Evolutionary conservation across 192 early-diverging fungal species (phyloP).

Genomic region (Powellomyces hirtus): DNA sequence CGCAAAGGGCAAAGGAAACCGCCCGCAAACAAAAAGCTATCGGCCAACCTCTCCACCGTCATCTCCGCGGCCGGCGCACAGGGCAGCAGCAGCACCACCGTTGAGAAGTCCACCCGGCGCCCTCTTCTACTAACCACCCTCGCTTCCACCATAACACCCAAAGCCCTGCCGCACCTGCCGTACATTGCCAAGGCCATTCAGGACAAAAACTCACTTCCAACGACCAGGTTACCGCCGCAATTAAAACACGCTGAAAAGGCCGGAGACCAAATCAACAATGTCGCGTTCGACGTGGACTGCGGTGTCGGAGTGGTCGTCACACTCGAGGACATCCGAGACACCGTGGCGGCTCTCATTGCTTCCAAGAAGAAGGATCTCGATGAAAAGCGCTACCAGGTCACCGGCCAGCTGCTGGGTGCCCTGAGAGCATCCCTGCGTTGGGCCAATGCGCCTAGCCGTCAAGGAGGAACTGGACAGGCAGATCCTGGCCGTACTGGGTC

Average conservation of each 20-base stretch:
- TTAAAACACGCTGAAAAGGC: slow-evolving; percentile 78
- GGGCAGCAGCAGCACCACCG: background rate
- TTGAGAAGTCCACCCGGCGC: slow-evolving; percentile 53
- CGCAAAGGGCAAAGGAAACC: slow-evolving; percentile 93
- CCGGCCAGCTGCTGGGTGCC: slow-evolving; percentile 71
- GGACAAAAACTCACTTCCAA: slow-evolving; percentile 59
- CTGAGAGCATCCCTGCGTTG: slow-evolving; percentile 77
- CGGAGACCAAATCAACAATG: slow-evolving; percentile 61
- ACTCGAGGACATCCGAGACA: slow-evolving; percentile 67
- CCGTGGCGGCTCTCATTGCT: slow-evolving; percentile 64
- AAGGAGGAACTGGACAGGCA: slow-evolving; percentile 88
- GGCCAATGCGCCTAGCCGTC: slow-evolving; percentile 83
- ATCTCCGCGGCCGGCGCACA: slow-evolving; percentile 57
- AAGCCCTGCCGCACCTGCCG: slow-evolving; percentile 67
- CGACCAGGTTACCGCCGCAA: slow-evolving; percentile 93
- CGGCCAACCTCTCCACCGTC: slow-evolving; percentile 68
- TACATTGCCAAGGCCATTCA: slow-evolving; percentile 81
- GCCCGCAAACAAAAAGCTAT: slow-evolving; percentile 93
- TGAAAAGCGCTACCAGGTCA: slow-evolving; percentile 80
- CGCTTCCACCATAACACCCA: slow-evolving; percentile 81
- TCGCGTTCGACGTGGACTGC: slow-evolving; percentile 78
- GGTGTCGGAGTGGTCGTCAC: slow-evolving; percentile 92
- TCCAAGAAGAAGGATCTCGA: slow-evolving; percentile 67
- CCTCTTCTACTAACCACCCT: slow-evolving; percentile 85
- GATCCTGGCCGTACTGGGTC: slow-evolving; percentile 83